Base-by-base conservation (phyloP, 257 asterid species). In the Przewalskia tangutica region DNA sequence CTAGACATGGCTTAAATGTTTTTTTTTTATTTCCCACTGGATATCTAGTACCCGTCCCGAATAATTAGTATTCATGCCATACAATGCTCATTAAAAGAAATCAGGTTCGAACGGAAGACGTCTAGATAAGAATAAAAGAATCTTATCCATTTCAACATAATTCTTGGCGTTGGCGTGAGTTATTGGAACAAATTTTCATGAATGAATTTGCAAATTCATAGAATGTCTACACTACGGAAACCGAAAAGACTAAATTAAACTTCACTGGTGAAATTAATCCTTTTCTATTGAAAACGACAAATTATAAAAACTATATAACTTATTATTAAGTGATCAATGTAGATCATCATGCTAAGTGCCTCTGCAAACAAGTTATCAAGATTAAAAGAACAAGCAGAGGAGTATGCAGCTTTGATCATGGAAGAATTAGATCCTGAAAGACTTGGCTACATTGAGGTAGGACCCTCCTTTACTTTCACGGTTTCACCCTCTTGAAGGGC, bases 381-480 rank as follows among this genome's bases (percentile, higher is more conserved):
- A 91, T 86, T 95, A 82, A 90, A 95, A 86, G 99, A 93, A 88
- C 98, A 95, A 79, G 98, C 99, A 3, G 99, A 92, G 84, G 99
- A 95, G 77, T 95, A 95, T 84, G 98, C 99, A 77, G 99, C 99
- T 86, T 80, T 95, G 82, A 95, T 95, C 50, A 95, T 95, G 99
- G 99, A 95, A 88, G 99, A 95, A 85, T 89, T 95, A 50, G 99
- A 95, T 76, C 99, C 99, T 0, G 99, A 95, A 83, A 83, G 98
- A 88, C 99, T 95, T 63, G 99, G 99, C 88, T 95, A 95, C 90
- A 93, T 95, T 77, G 99, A 95, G 98, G 99, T 95, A 76, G 44
- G 77, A 51, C 77, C 82, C 42, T 54, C 2, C 18, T 34, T n/a
- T 13, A 27, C 32, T 60, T 44, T 42, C n/a, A n/a, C n/a, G n/a